These are phyloP conservation scores for Eimeria necatrix DNA, from an alignment of 169 alveolate genomes.

Conservation along the genomic window DNA sequence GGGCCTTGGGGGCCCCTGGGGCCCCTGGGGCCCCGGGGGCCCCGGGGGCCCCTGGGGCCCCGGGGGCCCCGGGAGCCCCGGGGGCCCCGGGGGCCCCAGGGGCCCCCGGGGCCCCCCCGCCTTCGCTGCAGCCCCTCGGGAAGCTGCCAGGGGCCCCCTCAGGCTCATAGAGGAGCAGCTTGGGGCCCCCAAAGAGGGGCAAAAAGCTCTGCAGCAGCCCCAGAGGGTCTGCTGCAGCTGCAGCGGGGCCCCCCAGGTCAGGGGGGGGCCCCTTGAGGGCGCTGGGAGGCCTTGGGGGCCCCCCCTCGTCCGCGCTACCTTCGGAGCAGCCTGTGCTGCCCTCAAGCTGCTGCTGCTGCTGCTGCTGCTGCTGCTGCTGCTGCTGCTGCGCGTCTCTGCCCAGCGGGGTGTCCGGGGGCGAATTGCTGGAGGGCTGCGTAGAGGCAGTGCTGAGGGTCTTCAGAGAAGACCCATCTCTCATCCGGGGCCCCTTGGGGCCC, in stretches of 20 bases:
- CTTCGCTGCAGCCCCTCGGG: conserved; percentile 18
- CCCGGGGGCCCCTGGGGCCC: conserved; percentile 35
- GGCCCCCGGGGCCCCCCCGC: neutral
- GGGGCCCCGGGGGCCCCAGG: neutral
- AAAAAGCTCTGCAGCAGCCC: conserved; percentile 45
- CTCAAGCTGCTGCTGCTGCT: conserved; percentile 31
- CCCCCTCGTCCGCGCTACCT: too few species aligned
- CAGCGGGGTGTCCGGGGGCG: conserved; percentile 74
- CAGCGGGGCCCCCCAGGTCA: neutral
- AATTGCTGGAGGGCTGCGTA: conserved; percentile 44
- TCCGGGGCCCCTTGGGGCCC: conserved; percentile 4
- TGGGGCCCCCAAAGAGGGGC: conserved; percentile 51
- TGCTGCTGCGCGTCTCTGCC: conserved; percentile 12
- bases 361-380: conserved; percentile 26
- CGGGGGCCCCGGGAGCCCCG: neutral
- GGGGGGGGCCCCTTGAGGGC: neutral
- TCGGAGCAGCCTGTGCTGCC: neutral
- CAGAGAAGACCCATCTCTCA: conserved; percentile 15
- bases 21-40: neutral
- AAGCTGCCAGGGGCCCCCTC: neutral
- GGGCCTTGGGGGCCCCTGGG: conserved; percentile 19
- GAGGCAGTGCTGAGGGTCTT: conserved; percentile 64
- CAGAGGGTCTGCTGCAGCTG: neutral
- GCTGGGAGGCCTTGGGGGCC: conserved; percentile 13
- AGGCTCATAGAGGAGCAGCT: neutral